Evolutionary conservation across 495 filamentous ascomycete genomes (phyloP), one percentile per base, ranked within the genome.

Genomic region (Daldinia loculata): DNA sequence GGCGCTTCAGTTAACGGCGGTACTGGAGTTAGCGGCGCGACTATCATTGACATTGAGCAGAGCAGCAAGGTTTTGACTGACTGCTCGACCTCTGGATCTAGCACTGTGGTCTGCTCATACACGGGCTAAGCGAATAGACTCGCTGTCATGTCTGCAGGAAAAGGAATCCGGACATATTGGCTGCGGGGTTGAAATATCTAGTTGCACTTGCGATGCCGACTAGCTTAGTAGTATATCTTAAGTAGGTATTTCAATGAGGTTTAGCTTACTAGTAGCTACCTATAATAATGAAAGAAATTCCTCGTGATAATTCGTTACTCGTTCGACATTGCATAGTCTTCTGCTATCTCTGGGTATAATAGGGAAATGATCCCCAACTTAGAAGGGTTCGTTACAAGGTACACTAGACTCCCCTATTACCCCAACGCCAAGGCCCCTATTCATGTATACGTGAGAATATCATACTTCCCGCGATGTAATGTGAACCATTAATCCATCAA

Each of bases 11-110:
- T 81, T 51, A 79, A 79, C 27, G 76, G 74, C 6, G 79, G 77
- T 11, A 61, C 61, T 51, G 83, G 81, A 11, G 75, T 83, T 8
- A 70, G 76, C 2, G 80, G 81, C 24, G 81, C 82, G n/a, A 75
- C 76, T 19, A 79, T 87, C 30, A 74, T 88, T 59, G 84, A 88
- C 55, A 83, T 89, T 63, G 75, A 83, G 71, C 86, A 88, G 71
- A 81, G 78, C 51, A 72, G 79, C 62, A 63, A 82, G 63, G 76
- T 88, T 5, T 74, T 86, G 66, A 86, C 87, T 4, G 66, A 80
- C 64, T 83, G 83, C 56, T 72, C 79, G 14, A 69, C 83, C 4
- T 67, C 75, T 5, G 81, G 84, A 19, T 78, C 82, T 19, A 79
- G 73, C 38, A 77, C 41, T 48, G 78, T 81, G 9, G 67, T 69